Conservation (phyloP, 768 basidiomycete genomes). For the Tulasnella sp. region DNA sequence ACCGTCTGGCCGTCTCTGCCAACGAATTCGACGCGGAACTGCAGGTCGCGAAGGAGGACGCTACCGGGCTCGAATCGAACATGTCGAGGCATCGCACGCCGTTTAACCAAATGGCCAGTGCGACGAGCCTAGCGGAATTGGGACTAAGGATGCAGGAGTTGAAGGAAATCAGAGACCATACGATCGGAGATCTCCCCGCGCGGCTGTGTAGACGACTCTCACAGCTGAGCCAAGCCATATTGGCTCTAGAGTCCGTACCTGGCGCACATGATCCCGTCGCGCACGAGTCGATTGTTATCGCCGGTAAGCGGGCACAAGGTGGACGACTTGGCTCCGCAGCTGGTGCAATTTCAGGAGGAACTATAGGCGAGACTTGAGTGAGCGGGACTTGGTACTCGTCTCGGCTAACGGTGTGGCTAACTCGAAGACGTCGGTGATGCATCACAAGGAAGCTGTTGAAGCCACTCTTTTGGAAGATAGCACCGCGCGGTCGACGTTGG, state of each 20-base stretch:
- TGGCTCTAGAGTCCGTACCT: conserved; percentile 41
- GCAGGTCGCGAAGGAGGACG: conserved; percentile 20
- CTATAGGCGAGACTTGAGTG: not conserved
- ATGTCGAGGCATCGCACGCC: conserved; percentile 31
- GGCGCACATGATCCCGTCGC: conserved; percentile 33
- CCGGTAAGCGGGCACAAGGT: conserved; percentile 32
- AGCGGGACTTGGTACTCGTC: not conserved
- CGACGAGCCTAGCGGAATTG: conserved; percentile 17
- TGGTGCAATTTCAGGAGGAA: conserved; percentile 3
- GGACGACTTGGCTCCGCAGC: conserved; percentile 1
- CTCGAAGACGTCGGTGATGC: not conserved
- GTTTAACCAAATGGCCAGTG: conserved; percentile 13
- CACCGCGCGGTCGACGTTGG: not conserved
- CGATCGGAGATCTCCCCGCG: conserved; percentile 27
- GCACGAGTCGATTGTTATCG: conserved; percentile 37
- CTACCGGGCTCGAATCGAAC: conserved; percentile 31
- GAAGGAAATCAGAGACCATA: conserved; percentile 27
- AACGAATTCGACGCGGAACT: conserved; percentile 33
- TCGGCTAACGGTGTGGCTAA: not conserved
- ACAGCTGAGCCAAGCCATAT: conserved; percentile 42
- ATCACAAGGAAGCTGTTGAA: not conserved
- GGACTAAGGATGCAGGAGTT: conserved; percentile 30
- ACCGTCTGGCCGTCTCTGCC: conserved; percentile 43
- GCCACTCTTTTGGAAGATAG: not conserved
- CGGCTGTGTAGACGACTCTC: conserved; percentile 39